These are phyloP conservation scores for Aechmea fasciata DNA, from an alignment of 176 grass and related monocot species.

Conservation along the genomic window DNA sequence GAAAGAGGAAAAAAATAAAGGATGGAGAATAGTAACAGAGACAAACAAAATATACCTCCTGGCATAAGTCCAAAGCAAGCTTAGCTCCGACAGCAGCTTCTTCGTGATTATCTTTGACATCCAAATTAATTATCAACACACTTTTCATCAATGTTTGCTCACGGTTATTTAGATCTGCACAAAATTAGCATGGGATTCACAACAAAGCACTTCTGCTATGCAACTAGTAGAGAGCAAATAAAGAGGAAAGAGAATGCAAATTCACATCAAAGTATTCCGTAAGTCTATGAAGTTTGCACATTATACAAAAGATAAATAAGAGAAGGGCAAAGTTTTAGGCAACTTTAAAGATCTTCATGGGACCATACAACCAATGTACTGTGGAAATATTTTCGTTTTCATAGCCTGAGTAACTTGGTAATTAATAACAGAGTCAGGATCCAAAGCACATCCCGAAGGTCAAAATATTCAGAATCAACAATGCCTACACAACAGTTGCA, in stretches of 20 bases:
- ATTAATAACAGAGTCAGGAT: too few species aligned
- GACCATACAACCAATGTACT: too few species aligned
- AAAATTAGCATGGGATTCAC: neutral
- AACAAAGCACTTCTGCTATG: neutral
- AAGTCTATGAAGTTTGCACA: too few species aligned
- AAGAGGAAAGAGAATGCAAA: neutral
- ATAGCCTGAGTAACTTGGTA: too few species aligned
- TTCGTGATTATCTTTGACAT: slow-evolving; percentile 99
- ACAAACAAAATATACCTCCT: slow-evolving; percentile 44
- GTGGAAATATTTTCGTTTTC: too few species aligned
- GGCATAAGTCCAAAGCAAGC: slow-evolving; percentile 82
- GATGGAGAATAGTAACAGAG: neutral
- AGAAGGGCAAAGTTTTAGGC: too few species aligned
- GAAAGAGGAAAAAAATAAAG: neutral
- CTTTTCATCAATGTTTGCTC: slow-evolving; percentile 59
- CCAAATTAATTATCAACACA: slow-evolving; percentile 82
- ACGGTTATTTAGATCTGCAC: slow-evolving; percentile 83
- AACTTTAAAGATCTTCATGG: too few species aligned
- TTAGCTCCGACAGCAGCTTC: slow-evolving; percentile 89
- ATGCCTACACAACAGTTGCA: too few species aligned
- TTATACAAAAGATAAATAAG: too few species aligned
- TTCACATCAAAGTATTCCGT: neutral
- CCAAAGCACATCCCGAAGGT: too few species aligned
- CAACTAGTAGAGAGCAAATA: neutral
- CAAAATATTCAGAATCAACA: too few species aligned